phyloP scores from a whole-genome alignment of 345 rosid species.

The Brassica carinata region DNA sequence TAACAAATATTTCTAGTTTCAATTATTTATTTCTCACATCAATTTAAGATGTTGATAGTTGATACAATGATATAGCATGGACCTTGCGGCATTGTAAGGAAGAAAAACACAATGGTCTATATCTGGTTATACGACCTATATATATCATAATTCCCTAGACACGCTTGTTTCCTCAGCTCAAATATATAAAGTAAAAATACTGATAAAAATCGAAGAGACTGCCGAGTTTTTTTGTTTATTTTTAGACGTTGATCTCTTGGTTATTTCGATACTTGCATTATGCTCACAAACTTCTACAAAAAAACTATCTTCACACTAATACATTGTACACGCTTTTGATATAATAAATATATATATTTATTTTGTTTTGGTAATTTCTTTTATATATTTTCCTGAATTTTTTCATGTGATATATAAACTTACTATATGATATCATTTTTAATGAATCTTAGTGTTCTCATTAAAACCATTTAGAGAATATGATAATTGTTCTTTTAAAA shows the following conservation, averaged over 20 bases:
- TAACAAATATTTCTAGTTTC: background rate
- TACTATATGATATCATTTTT: background rate
- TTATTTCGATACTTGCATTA: background rate
- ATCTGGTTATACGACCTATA: background rate
- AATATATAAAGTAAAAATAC: background rate
- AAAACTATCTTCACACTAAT: background rate
- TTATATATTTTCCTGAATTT: background rate
- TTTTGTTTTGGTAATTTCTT: background rate
- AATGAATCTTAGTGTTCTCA: background rate
- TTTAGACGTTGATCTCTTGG: background rate
- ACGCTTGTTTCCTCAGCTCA: conserved; percentile 2
- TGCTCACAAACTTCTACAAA: background rate
- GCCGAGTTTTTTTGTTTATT: background rate
- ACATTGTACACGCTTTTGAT: background rate
- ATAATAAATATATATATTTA: background rate
- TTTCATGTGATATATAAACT: background rate
- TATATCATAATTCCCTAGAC: background rate
- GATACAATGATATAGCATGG: background rate
- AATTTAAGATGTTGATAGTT: background rate
- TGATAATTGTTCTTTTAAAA: background rate
- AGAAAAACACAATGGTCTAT: background rate
- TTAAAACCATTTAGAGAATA: background rate
- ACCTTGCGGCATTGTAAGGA: background rate
- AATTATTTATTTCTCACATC: background rate
- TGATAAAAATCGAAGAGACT: background rate